Evolutionary conservation across 331 rosid genomes (phyloP), one percentile per base, ranked within the genome.

Genomic region (Rosa hybrid): DNA sequence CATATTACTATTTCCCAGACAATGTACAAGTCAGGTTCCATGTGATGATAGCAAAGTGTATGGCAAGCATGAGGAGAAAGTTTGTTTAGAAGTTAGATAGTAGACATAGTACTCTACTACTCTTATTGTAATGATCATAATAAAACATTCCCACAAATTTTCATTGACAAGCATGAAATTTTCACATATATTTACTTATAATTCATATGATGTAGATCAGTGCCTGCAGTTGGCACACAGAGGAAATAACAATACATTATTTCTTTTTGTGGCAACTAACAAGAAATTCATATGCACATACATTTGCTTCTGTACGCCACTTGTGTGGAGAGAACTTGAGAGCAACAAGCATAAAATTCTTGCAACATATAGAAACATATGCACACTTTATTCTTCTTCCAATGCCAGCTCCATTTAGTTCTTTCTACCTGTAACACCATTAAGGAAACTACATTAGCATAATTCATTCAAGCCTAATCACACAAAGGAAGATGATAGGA

Each of bases 381-480:
- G 80, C 80, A 3, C 13, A 49, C 13, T n/a, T 34, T 16, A 30
- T 48, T 30, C 72, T 76, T 76, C 71, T 76, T 76, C 79, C 34
- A 63, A 23, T 21, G 5, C 39, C 12, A 8, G 18, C 17, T 17
- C 57, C 74, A 64, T 25, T 25, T 12, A 34, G 4, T 34, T 34
- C 3, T 64, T 30, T 30, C 25, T 41, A 20, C 60, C 73, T 77
- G 80, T 74, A 64, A n/a, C 23, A 77, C 41, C 25, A 27, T 18
- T n/a, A n/a, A 38, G 1, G 60, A 46, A 62, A 14, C 71, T 8
- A 1, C 38, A 12, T 48, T 30, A 62, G n/a, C 27, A 27, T 27
- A 27, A 27, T 27, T 76, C 30, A 23, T 25, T 7, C 13, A 27
- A 49, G n/a, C 42, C 41, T 12, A 49, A 27, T 16, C 50, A 49